Evolutionary conservation across 306 rosid species (phyloP), one percentile per base, ranked within the genome.

Genomic region (Urtica urens): DNA sequence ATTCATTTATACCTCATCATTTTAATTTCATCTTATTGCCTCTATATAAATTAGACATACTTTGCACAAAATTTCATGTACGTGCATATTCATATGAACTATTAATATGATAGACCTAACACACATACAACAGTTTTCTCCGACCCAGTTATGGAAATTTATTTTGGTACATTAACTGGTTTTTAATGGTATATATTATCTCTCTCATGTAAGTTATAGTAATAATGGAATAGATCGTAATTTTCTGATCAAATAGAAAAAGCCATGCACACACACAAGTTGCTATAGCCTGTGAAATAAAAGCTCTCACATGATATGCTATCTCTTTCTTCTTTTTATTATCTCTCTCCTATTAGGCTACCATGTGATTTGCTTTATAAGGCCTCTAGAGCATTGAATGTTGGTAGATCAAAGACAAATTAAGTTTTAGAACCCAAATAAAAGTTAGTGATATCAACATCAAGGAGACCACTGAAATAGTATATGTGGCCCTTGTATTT

Each of bases 341-440:
- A 12, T 51, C 46, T 51, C 44, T 53, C 57, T 63, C 46, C 16
- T 46, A 43, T 33, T 25, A 38, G 22, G 25, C 46, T 47, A 28
- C 38, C 49, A 54, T 64, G 51, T 61, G 38, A 48, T 22, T 48
- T 49, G 35, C 55, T 25, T 47, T 42, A 25, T 17, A 26, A 9
- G 52, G 41, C 20, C 23, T 37, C 53, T 62, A 31, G 46, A 16
- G 62, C 57, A 55, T 64, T 63, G 46, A 55, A 38, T 55, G 51
- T 55, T 30, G 69, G 57, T 63, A 51, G 55, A 39, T 63, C 27
- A 55, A 63, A 38, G 25, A 39, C 23, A 24, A 20, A 51, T 33
- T 24, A 38, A 25, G 37, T 54, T 54, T 5, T 8, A 23, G n/a
- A n/a, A n/a, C n/a, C n/a, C n/a, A n/a, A n/a, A n/a, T n/a, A 23